Evolutionary conservation across 306 rosid genomes (phyloP).

Genomic region (Prunus campanulata): DNA sequence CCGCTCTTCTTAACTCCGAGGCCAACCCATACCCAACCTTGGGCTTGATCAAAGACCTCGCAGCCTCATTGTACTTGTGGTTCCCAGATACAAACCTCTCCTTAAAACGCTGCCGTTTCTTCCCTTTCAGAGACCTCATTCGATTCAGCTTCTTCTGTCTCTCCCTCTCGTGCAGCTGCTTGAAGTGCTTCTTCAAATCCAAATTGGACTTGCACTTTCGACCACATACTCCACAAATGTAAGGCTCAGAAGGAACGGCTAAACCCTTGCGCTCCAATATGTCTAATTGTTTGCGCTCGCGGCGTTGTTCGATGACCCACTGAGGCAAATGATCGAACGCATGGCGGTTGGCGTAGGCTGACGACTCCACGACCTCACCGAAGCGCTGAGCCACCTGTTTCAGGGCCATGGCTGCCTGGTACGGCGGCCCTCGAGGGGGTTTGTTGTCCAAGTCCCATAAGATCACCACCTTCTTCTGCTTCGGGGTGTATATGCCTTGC

Average conservation of each 20-base stretch:
- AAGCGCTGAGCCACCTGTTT: conserved; percentile 48
- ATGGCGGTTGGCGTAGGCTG: conserved; percentile 89
- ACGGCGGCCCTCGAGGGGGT: conserved; percentile 87
- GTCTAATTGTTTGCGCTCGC: conserved; percentile 52
- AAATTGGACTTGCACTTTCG: conserved; percentile 55
- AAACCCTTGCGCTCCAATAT: conserved; percentile 64
- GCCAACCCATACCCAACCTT: conserved; percentile 80
- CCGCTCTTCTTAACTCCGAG: conserved; percentile 73
- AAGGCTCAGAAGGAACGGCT: conserved; percentile 45
- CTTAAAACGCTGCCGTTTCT: conserved; percentile 62
- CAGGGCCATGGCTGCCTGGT: conserved; percentile 70
- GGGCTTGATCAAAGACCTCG: conserved; percentile 48
- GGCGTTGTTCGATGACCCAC: conserved; percentile 62
- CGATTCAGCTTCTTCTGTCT: conserved; percentile 63
- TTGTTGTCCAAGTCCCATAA: conserved; percentile 97
- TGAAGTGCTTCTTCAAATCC: conserved; percentile 71
- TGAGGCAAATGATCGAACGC: conserved; percentile 72
- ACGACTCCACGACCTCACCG: conserved; percentile 63
- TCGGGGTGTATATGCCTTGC: conserved; percentile 57
- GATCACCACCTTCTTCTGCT: conserved; percentile 58
- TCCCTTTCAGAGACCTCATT: conserved; percentile 54
- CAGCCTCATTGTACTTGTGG: conserved; percentile 61
- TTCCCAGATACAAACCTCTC: conserved; percentile 54
- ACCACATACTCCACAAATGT: conserved; percentile 66
- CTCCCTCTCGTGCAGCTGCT: conserved; percentile 68